These are phyloP conservation scores for Neonectria magnoliae DNA, from an alignment of 2,329 filamentous ascomycete species.

Conservation along the genomic window DNA sequence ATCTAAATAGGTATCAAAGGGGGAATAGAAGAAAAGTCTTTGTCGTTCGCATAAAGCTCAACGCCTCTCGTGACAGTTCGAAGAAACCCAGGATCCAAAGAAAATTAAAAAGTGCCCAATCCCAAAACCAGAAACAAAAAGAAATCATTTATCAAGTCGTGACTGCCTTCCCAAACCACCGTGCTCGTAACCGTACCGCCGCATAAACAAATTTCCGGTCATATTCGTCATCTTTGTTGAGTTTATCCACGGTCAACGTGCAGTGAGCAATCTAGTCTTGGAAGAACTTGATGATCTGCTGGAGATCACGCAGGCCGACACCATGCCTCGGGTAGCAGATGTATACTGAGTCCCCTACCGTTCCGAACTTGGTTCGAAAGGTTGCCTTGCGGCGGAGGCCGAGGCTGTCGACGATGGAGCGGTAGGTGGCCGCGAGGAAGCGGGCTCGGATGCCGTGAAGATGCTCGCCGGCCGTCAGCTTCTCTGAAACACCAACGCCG, in stretches of 20 bases:
- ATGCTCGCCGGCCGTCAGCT: slow-evolving; percentile 82
- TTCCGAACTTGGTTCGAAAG: slow-evolving; percentile 91
- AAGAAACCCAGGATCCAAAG: not conserved
- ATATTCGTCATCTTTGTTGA: not conserved
- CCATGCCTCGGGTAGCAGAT: slow-evolving; percentile 91
- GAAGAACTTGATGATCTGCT: slow-evolving; percentile 91
- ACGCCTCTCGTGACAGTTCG: not conserved
- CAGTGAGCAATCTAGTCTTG: slow-evolving; percentile 66
- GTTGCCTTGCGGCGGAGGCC: slow-evolving; percentile 85
- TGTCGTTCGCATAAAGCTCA: not conserved
- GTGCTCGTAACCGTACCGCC: not conserved
- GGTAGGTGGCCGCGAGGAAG: slow-evolving; percentile 85
- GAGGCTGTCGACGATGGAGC: slow-evolving; percentile 82
- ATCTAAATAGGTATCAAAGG: slow-evolving; percentile 25
- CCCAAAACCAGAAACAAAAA: not conserved
- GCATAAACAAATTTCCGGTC: not conserved
- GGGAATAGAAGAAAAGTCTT: slow-evolving; percentile 7
- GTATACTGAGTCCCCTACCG: slow-evolving; percentile 83
- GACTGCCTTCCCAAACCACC: not conserved
- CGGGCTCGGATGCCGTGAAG: slow-evolving; percentile 82
- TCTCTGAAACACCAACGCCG: slow-evolving; percentile 80
- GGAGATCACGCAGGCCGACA: slow-evolving; percentile 81
- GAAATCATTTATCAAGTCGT: not conserved
- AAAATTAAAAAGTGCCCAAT: slow-evolving; percentile 2
- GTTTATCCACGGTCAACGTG: not conserved